Conservation (phyloP, 2,329 filamentous ascomycete species). For the Emergomyces orientalis region DNA sequence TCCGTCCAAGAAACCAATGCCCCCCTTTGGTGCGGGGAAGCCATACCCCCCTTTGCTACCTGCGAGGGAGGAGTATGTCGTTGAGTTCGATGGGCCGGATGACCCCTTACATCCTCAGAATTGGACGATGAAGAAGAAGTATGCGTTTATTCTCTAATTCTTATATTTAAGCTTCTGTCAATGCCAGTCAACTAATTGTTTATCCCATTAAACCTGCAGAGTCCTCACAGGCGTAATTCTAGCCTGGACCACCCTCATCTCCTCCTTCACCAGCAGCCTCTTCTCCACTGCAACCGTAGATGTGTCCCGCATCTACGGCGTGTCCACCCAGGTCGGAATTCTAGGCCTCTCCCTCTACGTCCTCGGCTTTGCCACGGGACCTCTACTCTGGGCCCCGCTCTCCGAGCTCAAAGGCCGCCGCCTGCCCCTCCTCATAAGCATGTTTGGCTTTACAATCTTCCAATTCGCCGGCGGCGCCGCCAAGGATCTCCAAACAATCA, state of each 20-base stretch:
- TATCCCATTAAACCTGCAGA: background rate
- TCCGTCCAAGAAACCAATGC: constrained; percentile 27
- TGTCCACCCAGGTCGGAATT: constrained; percentile 37
- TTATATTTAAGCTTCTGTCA: too few species aligned
- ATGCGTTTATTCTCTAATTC: too few species aligned
- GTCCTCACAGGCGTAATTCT: constrained; percentile 20
- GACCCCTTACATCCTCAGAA: constrained; percentile 83
- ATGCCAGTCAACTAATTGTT: background rate
- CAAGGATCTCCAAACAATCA: constrained; percentile 46
- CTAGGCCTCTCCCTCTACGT: constrained; percentile 37
- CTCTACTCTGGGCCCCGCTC: constrained; percentile 44
- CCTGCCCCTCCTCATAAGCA: constrained; percentile 41
- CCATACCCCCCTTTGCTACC: constrained; percentile 48
- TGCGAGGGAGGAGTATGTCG: constrained; percentile 51
- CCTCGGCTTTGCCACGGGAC: constrained; percentile 42
- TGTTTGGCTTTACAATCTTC: constrained; percentile 45
- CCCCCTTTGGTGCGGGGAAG: constrained; percentile 45
- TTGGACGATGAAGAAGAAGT: constrained; percentile 73
- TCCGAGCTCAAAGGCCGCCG: constrained; percentile 44
- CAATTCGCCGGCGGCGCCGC: constrained; percentile 40
- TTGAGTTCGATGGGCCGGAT: constrained; percentile 70
- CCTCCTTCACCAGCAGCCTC: constrained; percentile 53
- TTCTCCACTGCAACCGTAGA: constrained; percentile 57
- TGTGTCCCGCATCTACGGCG: constrained; percentile 51
- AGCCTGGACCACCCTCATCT: constrained; percentile 44